Conservation (phyloP, 352 stramenopile genomes). For the Phytopythium cucurbitacearum region DNA sequence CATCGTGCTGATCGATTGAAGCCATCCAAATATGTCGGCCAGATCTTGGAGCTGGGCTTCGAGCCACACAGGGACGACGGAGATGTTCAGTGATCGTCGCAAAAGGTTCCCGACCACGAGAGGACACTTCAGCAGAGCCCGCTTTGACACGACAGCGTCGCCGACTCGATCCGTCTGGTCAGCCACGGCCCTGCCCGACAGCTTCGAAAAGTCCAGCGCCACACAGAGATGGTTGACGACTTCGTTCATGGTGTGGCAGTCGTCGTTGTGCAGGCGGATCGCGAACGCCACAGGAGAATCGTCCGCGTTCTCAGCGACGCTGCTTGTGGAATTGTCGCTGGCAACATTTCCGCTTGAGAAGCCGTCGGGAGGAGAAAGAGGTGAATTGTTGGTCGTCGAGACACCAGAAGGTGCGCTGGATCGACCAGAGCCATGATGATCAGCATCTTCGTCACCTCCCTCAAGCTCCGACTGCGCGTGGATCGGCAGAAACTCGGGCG, state of each 20-base stretch:
- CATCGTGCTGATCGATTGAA: slow-evolving; percentile 55
- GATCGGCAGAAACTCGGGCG: slow-evolving; percentile 37
- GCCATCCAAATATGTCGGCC: slow-evolving; percentile 59
- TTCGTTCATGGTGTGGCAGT: slow-evolving; percentile 73
- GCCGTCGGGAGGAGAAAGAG: background rate
- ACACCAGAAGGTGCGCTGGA: too few species aligned
- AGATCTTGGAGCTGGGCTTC: slow-evolving; percentile 56
- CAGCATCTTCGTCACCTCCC: slow-evolving; percentile 7
- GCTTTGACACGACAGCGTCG: slow-evolving; percentile 39
- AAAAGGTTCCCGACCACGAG: slow-evolving; percentile 44
- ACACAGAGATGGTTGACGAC: slow-evolving; percentile 63
- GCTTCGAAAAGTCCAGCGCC: slow-evolving; percentile 52
- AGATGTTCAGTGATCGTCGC: slow-evolving; percentile 66
- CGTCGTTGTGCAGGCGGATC: slow-evolving; percentile 84
- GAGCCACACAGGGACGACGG: slow-evolving; percentile 63
- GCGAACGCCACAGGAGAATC: slow-evolving; percentile 22
- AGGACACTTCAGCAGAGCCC: slow-evolving; percentile 44
- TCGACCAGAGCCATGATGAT: background rate
- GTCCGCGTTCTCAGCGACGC: background rate
- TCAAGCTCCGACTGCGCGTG: slow-evolving; percentile 31
- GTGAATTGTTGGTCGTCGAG: too few species aligned
- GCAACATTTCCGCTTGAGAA: background rate
- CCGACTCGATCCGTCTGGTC: slow-evolving; percentile 59
- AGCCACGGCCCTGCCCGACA: slow-evolving; percentile 36
- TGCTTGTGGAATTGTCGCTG: background rate